phyloP scores from a whole-genome alignment of 192 early-diverging fungal species.

The Mortierella claussenii region DNA sequence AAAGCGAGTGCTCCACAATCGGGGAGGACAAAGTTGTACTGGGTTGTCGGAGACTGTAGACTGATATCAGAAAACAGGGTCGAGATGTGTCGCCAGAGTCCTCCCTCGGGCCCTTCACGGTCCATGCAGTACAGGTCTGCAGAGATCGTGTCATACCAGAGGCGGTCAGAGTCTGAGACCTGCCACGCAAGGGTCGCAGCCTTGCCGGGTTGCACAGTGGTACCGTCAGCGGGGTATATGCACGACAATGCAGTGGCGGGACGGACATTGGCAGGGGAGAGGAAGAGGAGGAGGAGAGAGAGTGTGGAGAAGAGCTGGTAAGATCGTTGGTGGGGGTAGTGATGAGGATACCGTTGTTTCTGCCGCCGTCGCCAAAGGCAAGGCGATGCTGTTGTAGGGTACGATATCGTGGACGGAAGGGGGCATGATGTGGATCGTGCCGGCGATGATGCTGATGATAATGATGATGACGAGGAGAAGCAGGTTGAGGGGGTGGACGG shows the following conservation, averaged over 20 bases:
- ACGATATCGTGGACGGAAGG: too few species aligned
- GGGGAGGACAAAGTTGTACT: conserved; percentile 6
- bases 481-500: background rate
- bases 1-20: conserved; percentile 13
- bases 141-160: conserved; percentile 12
- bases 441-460: background rate
- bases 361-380: background rate
- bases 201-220: conserved; percentile 8
- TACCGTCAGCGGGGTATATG: background rate
- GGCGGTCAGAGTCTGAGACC: conserved; percentile 8
- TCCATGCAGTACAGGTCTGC: conserved; percentile 30
- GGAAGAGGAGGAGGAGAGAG: conserved; percentile 12
- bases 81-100: conserved; percentile 4
- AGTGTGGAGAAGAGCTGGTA: background rate
- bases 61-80: conserved; percentile 5
- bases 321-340: background rate
- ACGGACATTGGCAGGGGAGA: conserved; percentile 2
- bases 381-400: background rate
- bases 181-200: conserved; percentile 14
- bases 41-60: background rate
- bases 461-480: background rate
- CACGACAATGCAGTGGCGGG: conserved; percentile 18
- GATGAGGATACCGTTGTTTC: background rate
- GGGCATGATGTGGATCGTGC: too few species aligned
- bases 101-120: background rate